A percentile compares a stretch with the other conserved stretches of the same genome.
phyloP scores from a whole-genome alignment of 78 protist genomes.

The Ministeria vibrans region DNA sequence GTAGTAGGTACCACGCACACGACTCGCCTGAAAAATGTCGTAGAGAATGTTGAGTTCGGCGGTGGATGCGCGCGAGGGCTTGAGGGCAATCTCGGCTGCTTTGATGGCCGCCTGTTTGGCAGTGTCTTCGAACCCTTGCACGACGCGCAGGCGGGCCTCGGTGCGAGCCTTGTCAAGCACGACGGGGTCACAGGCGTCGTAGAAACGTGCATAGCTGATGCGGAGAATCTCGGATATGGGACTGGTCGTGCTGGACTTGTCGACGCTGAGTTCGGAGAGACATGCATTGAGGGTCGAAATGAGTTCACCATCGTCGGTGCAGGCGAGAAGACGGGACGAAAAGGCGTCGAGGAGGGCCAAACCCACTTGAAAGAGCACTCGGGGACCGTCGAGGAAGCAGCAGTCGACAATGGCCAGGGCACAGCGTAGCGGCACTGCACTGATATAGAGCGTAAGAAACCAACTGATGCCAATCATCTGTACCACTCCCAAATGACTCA shows the following conservation, averaged over 20 bases:
- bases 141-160: not conserved
- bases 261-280: not conserved
- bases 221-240: not conserved
- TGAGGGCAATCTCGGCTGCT: not conserved
- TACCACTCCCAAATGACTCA: constrained; percentile 36
- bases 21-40: not conserved
- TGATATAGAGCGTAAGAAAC: constrained; percentile 60
- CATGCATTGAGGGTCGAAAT: not conserved
- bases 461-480: constrained; percentile 36
- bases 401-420: constrained; percentile 53
- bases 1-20: not conserved
- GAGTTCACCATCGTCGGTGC: constrained; percentile 4
- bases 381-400: constrained; percentile 50
- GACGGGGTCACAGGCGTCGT: not conserved
- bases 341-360: not conserved
- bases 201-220: not conserved
- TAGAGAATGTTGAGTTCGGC: not conserved
- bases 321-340: not conserved
- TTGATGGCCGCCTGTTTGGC: not conserved
- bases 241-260: not conserved
- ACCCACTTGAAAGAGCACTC: constrained; percentile 6
- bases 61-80: not conserved
- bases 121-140: constrained; percentile 2
- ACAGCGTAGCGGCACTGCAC: constrained; percentile 36
- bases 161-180: not conserved